Percentiles rank a stretch among this genome's conserved stretches.
Conservation (phyloP, 768 basidiomycete species). For the Panaeolus papilionaceus region DNA sequence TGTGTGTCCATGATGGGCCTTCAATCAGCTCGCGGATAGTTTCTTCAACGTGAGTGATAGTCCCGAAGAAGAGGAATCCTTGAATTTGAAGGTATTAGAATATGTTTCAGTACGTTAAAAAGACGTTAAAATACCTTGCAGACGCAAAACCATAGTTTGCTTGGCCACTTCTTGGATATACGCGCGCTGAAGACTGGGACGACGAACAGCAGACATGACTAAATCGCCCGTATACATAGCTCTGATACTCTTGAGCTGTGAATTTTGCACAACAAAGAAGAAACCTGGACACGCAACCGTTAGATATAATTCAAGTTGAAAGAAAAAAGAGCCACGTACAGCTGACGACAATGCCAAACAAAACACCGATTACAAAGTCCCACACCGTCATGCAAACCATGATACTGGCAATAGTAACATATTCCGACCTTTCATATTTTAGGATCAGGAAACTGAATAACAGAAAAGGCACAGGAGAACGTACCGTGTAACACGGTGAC, state of each 20-base stretch:
- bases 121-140: constrained; percentile 65
- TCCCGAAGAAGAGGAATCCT: constrained; percentile 92
- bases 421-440: constrained; percentile 61
- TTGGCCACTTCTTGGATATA: constrained; percentile 94
- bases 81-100: constrained; percentile 26
- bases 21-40: constrained; percentile 80
- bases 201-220: constrained; percentile 88
- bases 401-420: constrained; percentile 84
- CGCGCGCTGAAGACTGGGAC: constrained; percentile 85
- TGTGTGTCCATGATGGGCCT: constrained; percentile 68
- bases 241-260: constrained; percentile 84
- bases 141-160: constrained; percentile 85
- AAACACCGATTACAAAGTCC: constrained; percentile 94
- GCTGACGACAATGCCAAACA: constrained; percentile 91
- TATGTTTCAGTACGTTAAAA: neutral
- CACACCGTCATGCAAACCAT: constrained; percentile 92
- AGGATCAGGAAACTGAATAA: neutral
- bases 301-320: neutral
- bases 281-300: constrained; percentile 55
- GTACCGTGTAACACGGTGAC: constrained; percentile 82
- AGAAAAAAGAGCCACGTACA: constrained; percentile 54
- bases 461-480: constrained; percentile 18
- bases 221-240: constrained; percentile 83
- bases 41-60: constrained; percentile 89
- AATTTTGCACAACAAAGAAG: constrained; percentile 98